Percentiles rank a stretch among this genome's conserved stretches.
These are phyloP conservation scores for Cryphonectria radicalis DNA, from an alignment of 2,329 filamentous ascomycete genomes.

Conservation along the genomic window DNA sequence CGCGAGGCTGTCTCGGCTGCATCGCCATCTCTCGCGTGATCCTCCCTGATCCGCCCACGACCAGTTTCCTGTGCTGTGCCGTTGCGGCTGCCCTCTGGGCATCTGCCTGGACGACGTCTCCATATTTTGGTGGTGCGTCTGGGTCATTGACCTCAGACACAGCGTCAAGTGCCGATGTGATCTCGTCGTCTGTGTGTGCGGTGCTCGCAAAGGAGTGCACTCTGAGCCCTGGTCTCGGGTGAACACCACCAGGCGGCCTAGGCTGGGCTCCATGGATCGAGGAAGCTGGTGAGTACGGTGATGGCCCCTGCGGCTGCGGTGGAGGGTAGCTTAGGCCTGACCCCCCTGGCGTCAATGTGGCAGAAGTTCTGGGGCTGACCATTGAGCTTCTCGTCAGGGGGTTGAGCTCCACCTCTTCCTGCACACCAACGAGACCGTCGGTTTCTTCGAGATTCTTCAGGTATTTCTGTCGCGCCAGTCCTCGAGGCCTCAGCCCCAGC, in stretches of 20 bases:
- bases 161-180: constrained; percentile 11
- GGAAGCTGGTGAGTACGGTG: constrained; percentile 1
- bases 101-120: constrained; percentile 17
- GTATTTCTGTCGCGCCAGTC: constrained; percentile 16
- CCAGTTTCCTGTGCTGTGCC: constrained; percentile 10
- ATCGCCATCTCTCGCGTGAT: constrained; percentile 15
- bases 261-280: constrained; percentile 5
- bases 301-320: neutral
- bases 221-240: constrained; percentile 3
- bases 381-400: constrained; percentile 7
- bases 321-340: neutral
- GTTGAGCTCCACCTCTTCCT: constrained; percentile 16
- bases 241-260: neutral
- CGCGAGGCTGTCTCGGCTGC: neutral
- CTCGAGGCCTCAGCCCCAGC: neutral
- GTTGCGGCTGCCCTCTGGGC: neutral
- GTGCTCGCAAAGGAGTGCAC: constrained; percentile 14
- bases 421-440: constrained; percentile 14
- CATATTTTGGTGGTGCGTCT: constrained; percentile 19
- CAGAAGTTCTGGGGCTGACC: constrained; percentile 6
- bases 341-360: constrained; percentile 10
- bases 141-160: constrained; percentile 15
- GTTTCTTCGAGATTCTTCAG: constrained; percentile 11
- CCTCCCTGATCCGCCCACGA: constrained; percentile 15
- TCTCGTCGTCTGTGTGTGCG: constrained; percentile 13